Evolutionary conservation across 2,329 filamentous ascomycete genomes (phyloP).

Genomic region (Exserohilum turcica): DNA sequence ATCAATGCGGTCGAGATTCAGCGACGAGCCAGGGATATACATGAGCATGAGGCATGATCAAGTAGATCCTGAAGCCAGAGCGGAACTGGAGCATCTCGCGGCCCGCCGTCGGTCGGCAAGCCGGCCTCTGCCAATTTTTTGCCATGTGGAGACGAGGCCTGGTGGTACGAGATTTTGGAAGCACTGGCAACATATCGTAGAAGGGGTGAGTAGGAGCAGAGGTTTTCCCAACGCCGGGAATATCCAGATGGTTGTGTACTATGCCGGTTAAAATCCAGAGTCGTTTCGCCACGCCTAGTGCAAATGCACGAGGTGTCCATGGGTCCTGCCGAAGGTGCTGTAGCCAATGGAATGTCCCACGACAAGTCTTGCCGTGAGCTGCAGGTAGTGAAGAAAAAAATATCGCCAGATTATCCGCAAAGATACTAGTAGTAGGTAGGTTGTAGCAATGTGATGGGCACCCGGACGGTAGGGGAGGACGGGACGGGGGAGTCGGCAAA

Average conservation of each 20-base stretch:
- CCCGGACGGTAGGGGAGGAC: neutral
- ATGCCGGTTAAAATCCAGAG: neutral
- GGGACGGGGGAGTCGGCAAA: conserved; percentile 7
- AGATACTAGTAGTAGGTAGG: neutral
- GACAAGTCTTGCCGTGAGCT: neutral
- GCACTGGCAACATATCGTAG: no score
- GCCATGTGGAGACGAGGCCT: neutral
- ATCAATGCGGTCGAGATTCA: neutral
- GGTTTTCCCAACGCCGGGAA: neutral
- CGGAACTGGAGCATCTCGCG: neutral
- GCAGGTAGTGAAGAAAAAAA: neutral
- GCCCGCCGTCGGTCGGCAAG: neutral
- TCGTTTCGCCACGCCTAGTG: neutral
- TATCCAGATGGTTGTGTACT: neutral
- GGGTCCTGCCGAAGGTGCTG: neutral
- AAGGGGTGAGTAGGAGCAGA: neutral
- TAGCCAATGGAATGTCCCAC: neutral
- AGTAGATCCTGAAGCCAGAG: neutral
- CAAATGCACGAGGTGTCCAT: neutral
- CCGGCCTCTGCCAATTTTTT: no score
- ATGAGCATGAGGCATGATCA: neutral
- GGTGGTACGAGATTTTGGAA: neutral
- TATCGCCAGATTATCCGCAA: conserved; percentile 6
- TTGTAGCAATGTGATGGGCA: neutral
- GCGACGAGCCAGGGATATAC: neutral